phyloP scores from a whole-genome alignment of 1,139 yeast genomes.

The Candida dubliniensis region DNA sequence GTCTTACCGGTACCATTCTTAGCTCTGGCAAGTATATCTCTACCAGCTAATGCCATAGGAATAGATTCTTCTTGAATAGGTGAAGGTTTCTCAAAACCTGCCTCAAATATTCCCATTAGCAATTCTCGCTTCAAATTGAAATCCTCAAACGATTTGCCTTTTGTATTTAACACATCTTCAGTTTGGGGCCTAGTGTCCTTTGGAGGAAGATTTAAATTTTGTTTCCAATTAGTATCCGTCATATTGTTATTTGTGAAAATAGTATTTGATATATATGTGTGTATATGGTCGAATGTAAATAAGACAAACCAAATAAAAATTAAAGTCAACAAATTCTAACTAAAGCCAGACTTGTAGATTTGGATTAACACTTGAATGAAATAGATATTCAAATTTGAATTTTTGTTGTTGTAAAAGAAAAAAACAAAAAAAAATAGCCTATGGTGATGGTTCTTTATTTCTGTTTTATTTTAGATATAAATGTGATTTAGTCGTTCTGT shows the following conservation, averaged over 20 bases:
- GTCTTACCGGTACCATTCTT: conserved; percentile 99
- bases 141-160: conserved; percentile 90
- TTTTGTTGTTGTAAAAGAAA: background rate
- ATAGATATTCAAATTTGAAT: background rate
- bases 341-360: background rate
- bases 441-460: too few species aligned
- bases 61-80: conserved; percentile 98
- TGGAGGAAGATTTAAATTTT: conserved; percentile 68
- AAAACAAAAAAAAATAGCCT: too few species aligned
- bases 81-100: conserved; percentile 97
- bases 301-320: background rate
- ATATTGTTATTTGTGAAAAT: conserved; percentile 15
- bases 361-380: background rate
- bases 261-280: background rate
- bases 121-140: conserved; percentile 88
- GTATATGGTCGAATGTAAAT: background rate
- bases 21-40: conserved; percentile 96
- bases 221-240: conserved; percentile 63
- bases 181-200: conserved; percentile 94
- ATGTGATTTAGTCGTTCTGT: too few species aligned
- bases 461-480: too few species aligned
- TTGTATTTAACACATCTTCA: conserved; percentile 90
- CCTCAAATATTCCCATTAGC: conserved; percentile 97
- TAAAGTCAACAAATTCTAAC: background rate
- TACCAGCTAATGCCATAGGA: conserved; percentile 92